phyloP scores from a whole-genome alignment of 1,284 basidiomycete genomes.

The Leccinum variabile region DNA sequence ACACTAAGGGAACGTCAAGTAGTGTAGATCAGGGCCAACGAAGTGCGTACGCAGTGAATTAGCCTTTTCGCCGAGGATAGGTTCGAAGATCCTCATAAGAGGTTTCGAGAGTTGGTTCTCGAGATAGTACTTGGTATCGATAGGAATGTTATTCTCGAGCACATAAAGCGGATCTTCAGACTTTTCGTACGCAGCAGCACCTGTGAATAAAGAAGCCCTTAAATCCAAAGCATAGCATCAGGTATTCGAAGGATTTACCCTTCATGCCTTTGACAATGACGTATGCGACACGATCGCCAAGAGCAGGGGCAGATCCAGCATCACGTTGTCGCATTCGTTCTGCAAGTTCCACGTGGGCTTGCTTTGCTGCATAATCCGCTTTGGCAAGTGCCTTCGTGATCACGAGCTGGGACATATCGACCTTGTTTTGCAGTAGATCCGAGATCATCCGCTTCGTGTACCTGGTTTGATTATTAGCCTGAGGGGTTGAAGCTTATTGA shows the following conservation, averaged over 20 bases:
- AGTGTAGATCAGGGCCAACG: conserved; percentile 6
- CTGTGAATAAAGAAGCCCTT: conserved; percentile 38
- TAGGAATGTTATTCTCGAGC: conserved; percentile 93
- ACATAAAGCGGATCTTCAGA: conserved; percentile 96
- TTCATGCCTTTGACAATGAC: conserved; percentile 96
- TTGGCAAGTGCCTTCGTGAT: conserved; percentile 96
- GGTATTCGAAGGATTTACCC: conserved; percentile 45
- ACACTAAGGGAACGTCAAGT: conserved; percentile 53
- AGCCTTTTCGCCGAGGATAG: conserved; percentile 92
- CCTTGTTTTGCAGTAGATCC: conserved; percentile 90
- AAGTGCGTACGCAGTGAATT: conserved; percentile 68
- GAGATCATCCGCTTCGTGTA: conserved; percentile 92
- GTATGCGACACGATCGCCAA: conserved; percentile 96
- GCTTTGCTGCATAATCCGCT: conserved; percentile 85
- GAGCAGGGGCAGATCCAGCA: conserved; percentile 88
- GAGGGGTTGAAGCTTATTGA: conserved; percentile 2
- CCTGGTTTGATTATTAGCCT: conserved; percentile 42
- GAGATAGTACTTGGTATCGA: conserved; percentile 95
- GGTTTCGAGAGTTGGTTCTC: conserved; percentile 97
- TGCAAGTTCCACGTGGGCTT: conserved; percentile 93
- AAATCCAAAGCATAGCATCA: background rate
- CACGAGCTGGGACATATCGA: conserved; percentile 97
- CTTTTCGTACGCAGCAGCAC: conserved; percentile 97
- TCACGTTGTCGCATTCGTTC: conserved; percentile 94
- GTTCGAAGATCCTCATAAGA: conserved; percentile 94